Evolutionary conservation across 805 yeast genomes (phyloP).

Genomic region (Starmerella floricola): DNA sequence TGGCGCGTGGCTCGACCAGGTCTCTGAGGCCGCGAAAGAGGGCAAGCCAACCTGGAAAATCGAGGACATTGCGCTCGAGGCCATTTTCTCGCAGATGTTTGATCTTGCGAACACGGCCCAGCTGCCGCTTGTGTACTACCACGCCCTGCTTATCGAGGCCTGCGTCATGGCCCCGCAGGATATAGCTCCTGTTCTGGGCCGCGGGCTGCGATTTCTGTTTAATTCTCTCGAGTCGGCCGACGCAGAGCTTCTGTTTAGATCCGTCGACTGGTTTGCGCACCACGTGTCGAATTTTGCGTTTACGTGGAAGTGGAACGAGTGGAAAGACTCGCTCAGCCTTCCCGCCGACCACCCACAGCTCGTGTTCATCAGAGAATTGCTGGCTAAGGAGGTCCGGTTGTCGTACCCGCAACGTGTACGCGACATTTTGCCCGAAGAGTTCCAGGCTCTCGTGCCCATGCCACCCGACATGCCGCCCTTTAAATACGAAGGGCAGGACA

Average conservation of each 20-base stretch:
- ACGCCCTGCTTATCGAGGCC: conserved; percentile 72
- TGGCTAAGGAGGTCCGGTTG: conserved; percentile 71
- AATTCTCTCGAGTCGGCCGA: conserved; percentile 54
- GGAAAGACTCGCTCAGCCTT: conserved; percentile 44
- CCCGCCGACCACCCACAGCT: conserved; percentile 56
- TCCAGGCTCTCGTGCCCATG: conserved; percentile 36
- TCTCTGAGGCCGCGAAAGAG: conserved; percentile 30
- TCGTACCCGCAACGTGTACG: conserved; percentile 62
- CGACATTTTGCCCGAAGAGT: conserved; percentile 50
- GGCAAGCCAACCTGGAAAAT: conserved; percentile 65
- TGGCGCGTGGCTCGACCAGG: conserved; percentile 58
- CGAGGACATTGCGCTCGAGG: conserved; percentile 80
- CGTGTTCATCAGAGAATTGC: conserved; percentile 61
- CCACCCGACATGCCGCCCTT: conserved; percentile 31
- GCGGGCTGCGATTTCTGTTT: conserved; percentile 77
- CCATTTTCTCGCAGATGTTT: conserved; percentile 64
- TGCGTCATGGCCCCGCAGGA: conserved; percentile 71
- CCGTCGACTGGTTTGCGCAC: conserved; percentile 81
- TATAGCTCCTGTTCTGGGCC: conserved; percentile 88
- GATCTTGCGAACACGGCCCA: conserved; percentile 41
- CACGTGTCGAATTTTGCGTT: conserved; percentile 89
- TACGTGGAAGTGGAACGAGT: conserved; percentile 97
- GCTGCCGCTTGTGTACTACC: conserved; percentile 67
- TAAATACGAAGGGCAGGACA: conserved; percentile 31
- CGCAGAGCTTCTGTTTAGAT: conserved; percentile 59